Evolutionary conservation across 345 rosid species (phyloP), one percentile per base, ranked within the genome.

Genomic region (Brassica juncea): DNA sequence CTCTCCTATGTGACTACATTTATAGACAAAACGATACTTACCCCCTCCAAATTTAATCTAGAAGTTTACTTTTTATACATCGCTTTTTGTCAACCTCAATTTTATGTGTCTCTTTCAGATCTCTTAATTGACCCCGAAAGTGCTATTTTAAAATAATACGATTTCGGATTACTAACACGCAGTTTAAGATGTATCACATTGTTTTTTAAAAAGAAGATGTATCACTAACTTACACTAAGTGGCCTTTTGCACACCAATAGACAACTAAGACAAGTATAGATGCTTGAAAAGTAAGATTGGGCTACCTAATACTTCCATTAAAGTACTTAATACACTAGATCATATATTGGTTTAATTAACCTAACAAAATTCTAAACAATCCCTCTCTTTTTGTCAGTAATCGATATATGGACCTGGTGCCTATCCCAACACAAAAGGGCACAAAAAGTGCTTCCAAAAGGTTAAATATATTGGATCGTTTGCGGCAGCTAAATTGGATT

Each of bases 401-500:
- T 37, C 49, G 54, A 74, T 52, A 54, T 6, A 75, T 57, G 44
- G 62, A 75, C 76, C 32, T 57, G 77, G 75, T 81, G 42, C 80
- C 75, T 75, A 81, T 81, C 80, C 64, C 58, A 11, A 57, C 80
- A 66, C 42, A 71, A 75, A 79, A 68, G 71, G 59, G 67, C 74
- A 62, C 69, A 60, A 75, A 74, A 80, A 63, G 55, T n/a, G 5
- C 34, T 55, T 52, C 21, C 21, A 7, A 63, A 74, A 80, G 47
- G 23, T 54, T 70, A 39, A 2, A 61, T 62, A 68, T 61, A 74
- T 69, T 74, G 67, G 71, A 52, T 35, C 54, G 10, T 27, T 58
- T 66, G 80, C 75, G 83, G 75, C 80, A 76, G 75, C 80, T 76
- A 71, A 58, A 15, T 66, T 81, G 80, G 77, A 55, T 76, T 58